These are phyloP conservation scores for Phaffia australis DNA, from an alignment of 768 basidiomycete species.

Conservation along the genomic window DNA sequence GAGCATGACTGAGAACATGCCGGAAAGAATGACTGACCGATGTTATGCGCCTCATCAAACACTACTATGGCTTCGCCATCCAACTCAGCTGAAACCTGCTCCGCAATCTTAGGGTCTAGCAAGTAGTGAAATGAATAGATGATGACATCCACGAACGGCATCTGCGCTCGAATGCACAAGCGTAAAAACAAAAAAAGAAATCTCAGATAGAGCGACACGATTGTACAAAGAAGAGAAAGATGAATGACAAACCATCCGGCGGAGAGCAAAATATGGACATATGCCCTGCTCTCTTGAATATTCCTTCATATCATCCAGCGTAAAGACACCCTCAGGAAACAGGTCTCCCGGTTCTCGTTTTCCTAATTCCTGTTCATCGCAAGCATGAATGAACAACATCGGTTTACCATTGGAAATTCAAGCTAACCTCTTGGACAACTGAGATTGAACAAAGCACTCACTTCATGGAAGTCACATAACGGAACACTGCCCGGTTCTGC, in stretches of 20 bases:
- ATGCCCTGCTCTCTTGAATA: conserved; percentile 73
- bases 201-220: not conserved
- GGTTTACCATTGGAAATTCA: not conserved
- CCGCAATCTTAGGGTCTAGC: conserved; percentile 96
- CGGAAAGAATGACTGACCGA: conserved; percentile 50
- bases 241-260: conserved; percentile 67
- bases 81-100: conserved; percentile 96
- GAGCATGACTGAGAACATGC: conserved; percentile 5
- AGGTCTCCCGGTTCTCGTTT: conserved; percentile 68
- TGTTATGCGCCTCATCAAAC: conserved; percentile 98
- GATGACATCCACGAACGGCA: conserved; percentile 89
- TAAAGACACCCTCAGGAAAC: conserved; percentile 80
- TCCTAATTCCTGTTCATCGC: conserved; percentile 57
- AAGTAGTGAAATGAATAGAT: conserved; percentile 99
- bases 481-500: conserved; percentile 80
- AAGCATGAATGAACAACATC: not conserved
- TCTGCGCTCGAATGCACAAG: conserved; percentile 43
- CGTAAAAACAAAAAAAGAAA: not conserved
- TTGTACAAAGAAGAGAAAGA: not conserved
- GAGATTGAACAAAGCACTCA: conserved; percentile 36
- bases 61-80: conserved; percentile 97
- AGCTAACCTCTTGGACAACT: not conserved
- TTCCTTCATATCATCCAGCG: conserved; percentile 80
- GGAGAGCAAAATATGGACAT: conserved; percentile 92
- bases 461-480: conserved; percentile 92